Conservation (phyloP, 768 basidiomycete genomes). For the Hygrocybe coccinea region DNA sequence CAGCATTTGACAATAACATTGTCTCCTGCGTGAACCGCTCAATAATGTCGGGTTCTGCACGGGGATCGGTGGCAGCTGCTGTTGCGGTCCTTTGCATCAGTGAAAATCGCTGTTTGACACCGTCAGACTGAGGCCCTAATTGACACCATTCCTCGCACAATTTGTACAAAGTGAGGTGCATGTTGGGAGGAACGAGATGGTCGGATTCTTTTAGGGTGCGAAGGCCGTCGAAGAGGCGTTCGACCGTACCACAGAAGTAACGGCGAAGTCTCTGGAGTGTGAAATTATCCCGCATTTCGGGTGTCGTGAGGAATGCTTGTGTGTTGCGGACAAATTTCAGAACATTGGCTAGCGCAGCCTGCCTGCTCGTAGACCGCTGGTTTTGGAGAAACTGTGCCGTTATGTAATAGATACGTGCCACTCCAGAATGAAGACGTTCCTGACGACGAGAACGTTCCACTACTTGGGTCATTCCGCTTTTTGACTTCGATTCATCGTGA, state of each 20-base stretch:
- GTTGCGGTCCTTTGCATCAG: conserved; percentile 66
- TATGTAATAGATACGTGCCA: conserved; percentile 83
- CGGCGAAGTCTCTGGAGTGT: conserved; percentile 77
- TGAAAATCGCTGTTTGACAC: conserved; percentile 62
- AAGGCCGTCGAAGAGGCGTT: conserved; percentile 77
- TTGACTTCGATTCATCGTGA: conserved; percentile 56
- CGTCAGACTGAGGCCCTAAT: conserved; percentile 68
- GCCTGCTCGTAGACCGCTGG: conserved; percentile 61
- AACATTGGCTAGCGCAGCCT: conserved; percentile 70
- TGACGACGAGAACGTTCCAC: conserved; percentile 63
- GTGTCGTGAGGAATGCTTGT: conserved; percentile 66
- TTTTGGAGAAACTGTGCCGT: conserved; percentile 74
- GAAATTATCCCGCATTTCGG: conserved; percentile 69
- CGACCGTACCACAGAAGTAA: conserved; percentile 87
- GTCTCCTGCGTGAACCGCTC: conserved; percentile 71
- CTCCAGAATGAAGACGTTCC: conserved; percentile 76
- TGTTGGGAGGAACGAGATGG: conserved; percentile 67
- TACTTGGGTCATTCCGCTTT: conserved; percentile 39
- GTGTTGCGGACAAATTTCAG: conserved; percentile 85
- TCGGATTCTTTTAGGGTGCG: conserved; percentile 69
- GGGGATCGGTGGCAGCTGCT: conserved; percentile 51
- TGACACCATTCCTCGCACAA: conserved; percentile 94
- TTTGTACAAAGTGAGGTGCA: conserved; percentile 74
- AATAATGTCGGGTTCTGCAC: conserved; percentile 46
- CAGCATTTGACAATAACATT: conserved; percentile 67